Percentiles rank a stretch among this genome's conserved stretches.
These are phyloP conservation scores for Penicillium goetzii DNA, from an alignment of 495 filamentous ascomycete genomes.

Conservation along the genomic window DNA sequence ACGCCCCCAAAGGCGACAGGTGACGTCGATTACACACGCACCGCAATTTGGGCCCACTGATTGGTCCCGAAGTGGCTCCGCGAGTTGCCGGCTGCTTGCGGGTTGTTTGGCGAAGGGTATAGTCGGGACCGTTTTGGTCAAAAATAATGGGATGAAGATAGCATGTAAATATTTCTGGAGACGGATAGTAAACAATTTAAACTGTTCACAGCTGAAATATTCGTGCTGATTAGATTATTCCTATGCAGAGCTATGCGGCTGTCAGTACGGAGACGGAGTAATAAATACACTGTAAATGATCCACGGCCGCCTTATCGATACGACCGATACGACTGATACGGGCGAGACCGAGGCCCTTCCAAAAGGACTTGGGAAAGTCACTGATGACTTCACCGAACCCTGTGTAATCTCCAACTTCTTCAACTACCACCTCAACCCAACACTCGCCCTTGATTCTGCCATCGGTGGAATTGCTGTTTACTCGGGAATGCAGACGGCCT, in stretches of 20 bases:
- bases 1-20: slow-evolving; percentile 10
- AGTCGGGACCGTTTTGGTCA: background rate
- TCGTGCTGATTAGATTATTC: background rate
- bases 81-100: slow-evolving; percentile 25
- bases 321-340: slow-evolving; percentile 2
- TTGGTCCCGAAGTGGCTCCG: slow-evolving; percentile 27
- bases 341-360: slow-evolving; percentile 6
- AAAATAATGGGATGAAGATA: background rate
- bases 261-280: too few species aligned
- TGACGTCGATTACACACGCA: slow-evolving; percentile 33
- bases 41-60: slow-evolving; percentile 17
- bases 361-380: background rate
- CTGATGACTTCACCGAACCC: slow-evolving; percentile 13
- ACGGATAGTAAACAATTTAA: background rate
- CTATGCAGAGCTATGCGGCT: background rate
- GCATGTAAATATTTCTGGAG: background rate
- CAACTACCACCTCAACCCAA: background rate
- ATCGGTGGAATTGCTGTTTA: background rate
- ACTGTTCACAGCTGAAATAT: background rate
- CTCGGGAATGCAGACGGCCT: slow-evolving; percentile 14
- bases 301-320: slow-evolving; percentile 8
- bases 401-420: background rate
- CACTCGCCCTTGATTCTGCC: slow-evolving; percentile 7
- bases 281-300: background rate
- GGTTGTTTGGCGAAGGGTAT: background rate